These are phyloP conservation scores for Cladophialophora bantiana DNA, from an alignment of 2,329 filamentous ascomycete species.

Conservation along the genomic window DNA sequence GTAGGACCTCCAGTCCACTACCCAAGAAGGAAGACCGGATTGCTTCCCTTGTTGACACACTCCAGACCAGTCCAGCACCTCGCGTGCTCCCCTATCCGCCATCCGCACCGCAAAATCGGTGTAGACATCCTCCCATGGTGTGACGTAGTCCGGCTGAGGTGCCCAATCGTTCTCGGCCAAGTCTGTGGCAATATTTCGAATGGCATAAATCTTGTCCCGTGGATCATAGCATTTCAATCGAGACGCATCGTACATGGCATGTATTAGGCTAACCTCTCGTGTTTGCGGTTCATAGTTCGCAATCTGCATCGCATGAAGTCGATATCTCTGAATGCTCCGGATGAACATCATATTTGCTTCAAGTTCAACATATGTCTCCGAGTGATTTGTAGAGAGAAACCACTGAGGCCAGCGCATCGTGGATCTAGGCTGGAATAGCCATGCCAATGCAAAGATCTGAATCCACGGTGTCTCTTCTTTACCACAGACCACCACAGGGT, in stretches of 20 bases:
- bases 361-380: conserved; percentile 15
- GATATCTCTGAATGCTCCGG: conserved; percentile 21
- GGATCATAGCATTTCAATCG: conserved; percentile 28
- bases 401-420: conserved; percentile 30
- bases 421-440: conserved; percentile 18
- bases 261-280: conserved; percentile 3
- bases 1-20: conserved; percentile 25
- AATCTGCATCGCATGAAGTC: conserved; percentile 16
- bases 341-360: conserved; percentile 24
- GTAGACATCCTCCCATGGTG: conserved; percentile 28
- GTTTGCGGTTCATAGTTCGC: conserved; percentile 1
- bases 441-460: conserved; percentile 27
- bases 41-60: conserved; percentile 14
- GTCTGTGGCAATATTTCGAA: conserved; percentile 29
- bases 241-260: conserved; percentile 16
- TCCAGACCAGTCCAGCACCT: conserved; percentile 23
- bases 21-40: conserved; percentile 25
- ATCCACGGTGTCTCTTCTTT: conserved; percentile 22
- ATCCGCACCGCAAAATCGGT: conserved; percentile 21
- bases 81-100: conserved; percentile 15
- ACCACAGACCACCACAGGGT: conserved; percentile 20
- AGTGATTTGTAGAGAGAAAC: conserved; percentile 19
- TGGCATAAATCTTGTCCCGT: conserved; percentile 30
- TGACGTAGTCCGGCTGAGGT: conserved; percentile 24
- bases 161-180: conserved; percentile 21